phyloP scores from a whole-genome alignment of 805 yeast species.

The Saccharomycopsis oosterbeekiorum region DNA sequence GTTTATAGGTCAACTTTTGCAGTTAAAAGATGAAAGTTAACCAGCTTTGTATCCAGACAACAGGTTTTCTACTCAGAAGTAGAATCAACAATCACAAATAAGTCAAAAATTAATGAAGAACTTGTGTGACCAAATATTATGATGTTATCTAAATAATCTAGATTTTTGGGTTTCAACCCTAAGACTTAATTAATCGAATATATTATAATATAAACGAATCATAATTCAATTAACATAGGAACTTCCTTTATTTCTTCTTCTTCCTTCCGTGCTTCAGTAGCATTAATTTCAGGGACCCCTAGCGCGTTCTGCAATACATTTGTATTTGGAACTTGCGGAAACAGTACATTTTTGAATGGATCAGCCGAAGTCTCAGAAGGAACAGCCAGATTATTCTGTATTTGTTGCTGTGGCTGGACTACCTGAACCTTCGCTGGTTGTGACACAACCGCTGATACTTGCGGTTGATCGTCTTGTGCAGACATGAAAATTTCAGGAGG shows the following conservation, averaged over 20 bases:
- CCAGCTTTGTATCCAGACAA: too few relatives aligned
- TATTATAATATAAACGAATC: background rate
- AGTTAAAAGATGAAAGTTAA: too few relatives aligned
- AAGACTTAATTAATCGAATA: too few relatives aligned
- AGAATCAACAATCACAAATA: too few relatives aligned
- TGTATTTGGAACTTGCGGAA: background rate
- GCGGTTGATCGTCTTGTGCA: background rate
- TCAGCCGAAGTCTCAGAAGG: background rate
- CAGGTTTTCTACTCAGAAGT: too few relatives aligned
- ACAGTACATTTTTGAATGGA: background rate
- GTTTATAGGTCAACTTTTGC: too few relatives aligned
- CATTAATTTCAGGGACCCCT: background rate
- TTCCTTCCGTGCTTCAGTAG: background rate
- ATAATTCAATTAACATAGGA: background rate
- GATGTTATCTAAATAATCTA: too few relatives aligned
- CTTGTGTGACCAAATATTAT: too few relatives aligned
- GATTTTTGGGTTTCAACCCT: too few relatives aligned
- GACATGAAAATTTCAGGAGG: background rate
- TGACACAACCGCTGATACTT: background rate
- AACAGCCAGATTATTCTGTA: background rate
- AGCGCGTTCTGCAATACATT: background rate
- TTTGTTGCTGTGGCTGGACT: background rate
- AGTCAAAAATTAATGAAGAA: too few relatives aligned
- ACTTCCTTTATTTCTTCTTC: background rate
- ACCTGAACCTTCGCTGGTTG: background rate